Percentiles rank a stretch among this genome's conserved stretches.
Conservation (phyloP, 352 stramenopile genomes). For the Phytopythium mirpurense region DNA sequence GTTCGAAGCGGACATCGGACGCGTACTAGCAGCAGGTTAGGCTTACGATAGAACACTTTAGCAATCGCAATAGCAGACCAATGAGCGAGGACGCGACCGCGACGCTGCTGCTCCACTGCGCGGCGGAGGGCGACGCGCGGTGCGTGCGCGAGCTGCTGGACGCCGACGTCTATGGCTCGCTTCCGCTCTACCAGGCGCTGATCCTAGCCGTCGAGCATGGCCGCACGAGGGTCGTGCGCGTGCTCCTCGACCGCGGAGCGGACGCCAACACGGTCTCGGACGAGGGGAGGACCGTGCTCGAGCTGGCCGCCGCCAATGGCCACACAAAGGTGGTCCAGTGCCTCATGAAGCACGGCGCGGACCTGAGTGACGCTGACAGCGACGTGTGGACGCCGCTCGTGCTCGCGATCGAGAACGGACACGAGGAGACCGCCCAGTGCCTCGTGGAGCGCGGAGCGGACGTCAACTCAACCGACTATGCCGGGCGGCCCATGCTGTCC, state of each 20-base stretch:
- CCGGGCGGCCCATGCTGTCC: background rate
- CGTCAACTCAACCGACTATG: constrained; percentile 1
- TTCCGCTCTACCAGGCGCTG: background rate
- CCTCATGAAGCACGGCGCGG: background rate
- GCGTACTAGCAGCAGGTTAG: too few relatives aligned
- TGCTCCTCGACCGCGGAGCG: background rate
- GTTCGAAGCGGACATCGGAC: too few relatives aligned
- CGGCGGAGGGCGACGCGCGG: background rate
- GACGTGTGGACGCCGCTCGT: background rate
- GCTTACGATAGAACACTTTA: too few relatives aligned
- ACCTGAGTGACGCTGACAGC: background rate
- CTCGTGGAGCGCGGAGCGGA: background rate
- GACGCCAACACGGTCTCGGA: background rate
- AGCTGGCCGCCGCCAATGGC: background rate
- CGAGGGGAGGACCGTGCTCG: background rate
- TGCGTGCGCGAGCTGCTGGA: constrained; percentile 1
- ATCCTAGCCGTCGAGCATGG: background rate
- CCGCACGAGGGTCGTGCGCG: background rate
- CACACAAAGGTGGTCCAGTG: background rate
- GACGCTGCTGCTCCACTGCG: background rate
- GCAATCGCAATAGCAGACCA: too few relatives aligned
- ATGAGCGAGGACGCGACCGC: background rate
- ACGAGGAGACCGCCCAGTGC: background rate
- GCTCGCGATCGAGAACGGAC: constrained; percentile 1
- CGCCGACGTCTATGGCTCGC: background rate